Percentiles rank a stretch among this genome's conserved stretches.
These are phyloP conservation scores for Avena sativa DNA, from an alignment of 176 grass and related monocot species.

Conservation along the genomic window DNA sequence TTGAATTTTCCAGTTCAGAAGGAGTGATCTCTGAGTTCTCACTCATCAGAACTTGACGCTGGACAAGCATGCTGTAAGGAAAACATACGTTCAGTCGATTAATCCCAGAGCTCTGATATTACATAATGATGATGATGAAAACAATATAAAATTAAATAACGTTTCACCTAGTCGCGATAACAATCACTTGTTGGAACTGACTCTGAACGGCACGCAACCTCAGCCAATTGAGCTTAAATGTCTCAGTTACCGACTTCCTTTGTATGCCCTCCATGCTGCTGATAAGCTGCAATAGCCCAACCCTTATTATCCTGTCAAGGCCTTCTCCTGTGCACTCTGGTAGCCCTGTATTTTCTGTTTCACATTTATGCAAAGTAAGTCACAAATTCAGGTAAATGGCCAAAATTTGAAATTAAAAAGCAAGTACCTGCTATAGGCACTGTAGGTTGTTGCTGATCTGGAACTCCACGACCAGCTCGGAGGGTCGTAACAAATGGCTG, in stretches of 20 bases:
- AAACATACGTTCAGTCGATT: neutral
- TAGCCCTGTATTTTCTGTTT: conserved; percentile 51
- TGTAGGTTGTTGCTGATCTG: conserved; percentile 34
- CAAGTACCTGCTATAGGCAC: conserved; percentile 38
- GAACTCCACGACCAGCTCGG: conserved; percentile 61
- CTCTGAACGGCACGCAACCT: conserved; percentile 80
- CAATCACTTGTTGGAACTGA: conserved; percentile 86
- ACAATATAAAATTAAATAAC: neutral
- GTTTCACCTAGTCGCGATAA: conserved; percentile 76
- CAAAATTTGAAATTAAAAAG: neutral
- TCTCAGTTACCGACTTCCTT: conserved; percentile 65
- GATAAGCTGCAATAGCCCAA: conserved; percentile 76
- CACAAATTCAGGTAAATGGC: conserved; percentile 20
- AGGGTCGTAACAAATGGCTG: conserved; percentile 77
- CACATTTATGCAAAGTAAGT: neutral
- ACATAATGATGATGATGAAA: neutral
- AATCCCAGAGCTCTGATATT: neutral
- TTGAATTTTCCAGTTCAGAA: conserved; percentile 51
- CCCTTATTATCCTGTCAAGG: conserved; percentile 58
- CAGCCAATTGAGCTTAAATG: conserved; percentile 74
- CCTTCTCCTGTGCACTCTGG: conserved; percentile 68
- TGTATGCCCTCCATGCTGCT: conserved; percentile 66
- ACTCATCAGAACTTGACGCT: conserved; percentile 69
- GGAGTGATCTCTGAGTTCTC: conserved; percentile 49
- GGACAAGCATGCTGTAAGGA: conserved; percentile 75